Percentiles rank a stretch among this genome's conserved stretches.
phyloP scores from a whole-genome alignment of 1,139 yeast species.

The Sugiyamaella pinicola region DNA sequence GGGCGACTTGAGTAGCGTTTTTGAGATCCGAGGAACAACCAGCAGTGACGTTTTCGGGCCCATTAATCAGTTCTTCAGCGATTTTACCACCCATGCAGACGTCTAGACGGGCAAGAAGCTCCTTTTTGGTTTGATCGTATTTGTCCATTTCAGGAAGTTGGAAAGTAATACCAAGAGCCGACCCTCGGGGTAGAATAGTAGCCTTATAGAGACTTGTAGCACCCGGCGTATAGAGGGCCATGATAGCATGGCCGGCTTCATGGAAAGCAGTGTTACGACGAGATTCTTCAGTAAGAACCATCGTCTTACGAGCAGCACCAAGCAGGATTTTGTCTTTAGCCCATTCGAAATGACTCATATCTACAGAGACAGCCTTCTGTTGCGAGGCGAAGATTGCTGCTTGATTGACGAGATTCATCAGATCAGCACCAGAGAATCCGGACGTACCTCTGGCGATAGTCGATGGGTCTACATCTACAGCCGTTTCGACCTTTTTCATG shows the following conservation, averaged over 20 bases:
- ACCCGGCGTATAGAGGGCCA: slow-evolving; percentile 94
- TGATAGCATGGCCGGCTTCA: slow-evolving; percentile 98
- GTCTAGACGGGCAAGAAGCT: slow-evolving; percentile 87
- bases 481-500: slow-evolving; percentile 84
- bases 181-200: slow-evolving; percentile 93
- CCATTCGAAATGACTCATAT: slow-evolving; percentile 95
- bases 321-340: slow-evolving; percentile 96
- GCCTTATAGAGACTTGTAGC: slow-evolving; percentile 97
- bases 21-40: slow-evolving; percentile 93
- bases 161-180: slow-evolving; percentile 95
- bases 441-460: slow-evolving; percentile 96
- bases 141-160: slow-evolving; percentile 99
- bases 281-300: slow-evolving; percentile 95
- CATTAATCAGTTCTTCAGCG: slow-evolving; percentile 92
- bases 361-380: slow-evolving; percentile 84
- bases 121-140: slow-evolving; percentile 86
- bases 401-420: slow-evolving; percentile 92
- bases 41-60: slow-evolving; percentile 88
- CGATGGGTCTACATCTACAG: slow-evolving; percentile 82
- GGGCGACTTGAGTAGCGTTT: slow-evolving; percentile 87
- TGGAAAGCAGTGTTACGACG: slow-evolving; percentile 95
- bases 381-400: slow-evolving; percentile 98
- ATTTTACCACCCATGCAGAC: slow-evolving; percentile 99
- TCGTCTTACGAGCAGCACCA: slow-evolving; percentile 97
- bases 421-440: slow-evolving; percentile 95